These are phyloP conservation scores for Stephanodiscus triporus DNA, from an alignment of 108 stramenopile genomes.

Conservation along the genomic window DNA sequence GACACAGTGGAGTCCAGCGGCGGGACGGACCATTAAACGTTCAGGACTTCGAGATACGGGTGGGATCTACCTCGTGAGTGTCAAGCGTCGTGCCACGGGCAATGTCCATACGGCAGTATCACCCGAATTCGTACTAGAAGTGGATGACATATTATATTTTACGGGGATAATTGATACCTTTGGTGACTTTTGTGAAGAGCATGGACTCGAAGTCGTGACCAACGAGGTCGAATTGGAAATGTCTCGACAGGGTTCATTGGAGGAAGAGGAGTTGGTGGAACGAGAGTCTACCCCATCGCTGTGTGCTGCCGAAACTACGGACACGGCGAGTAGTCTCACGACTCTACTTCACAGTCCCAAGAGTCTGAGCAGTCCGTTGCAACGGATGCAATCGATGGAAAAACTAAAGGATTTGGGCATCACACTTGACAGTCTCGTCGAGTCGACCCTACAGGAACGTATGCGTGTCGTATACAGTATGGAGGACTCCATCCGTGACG, in stretches of 20 bases:
- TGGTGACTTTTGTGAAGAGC: slow-evolving; percentile 76
- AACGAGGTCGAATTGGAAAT: slow-evolving; percentile 48
- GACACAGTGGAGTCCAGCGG: slow-evolving; percentile 71
- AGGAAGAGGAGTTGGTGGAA: too few relatives aligned
- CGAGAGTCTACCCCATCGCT: not conserved
- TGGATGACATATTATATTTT: slow-evolving; percentile 77
- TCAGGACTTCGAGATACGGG: slow-evolving; percentile 72
- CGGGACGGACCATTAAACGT: slow-evolving; percentile 62
- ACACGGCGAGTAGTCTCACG: too few relatives aligned
- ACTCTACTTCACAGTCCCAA: too few relatives aligned
- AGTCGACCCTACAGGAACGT: slow-evolving; percentile 16
- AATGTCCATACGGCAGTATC: slow-evolving; percentile 78
- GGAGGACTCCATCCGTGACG: slow-evolving; percentile 24
- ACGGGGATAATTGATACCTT: slow-evolving; percentile 79
- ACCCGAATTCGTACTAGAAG: slow-evolving; percentile 77
- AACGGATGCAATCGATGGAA: not conserved
- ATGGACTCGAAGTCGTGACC: slow-evolving; percentile 74
- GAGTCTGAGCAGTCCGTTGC: too few relatives aligned
- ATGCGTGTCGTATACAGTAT: slow-evolving; percentile 26
- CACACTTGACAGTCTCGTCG: slow-evolving; percentile 17
- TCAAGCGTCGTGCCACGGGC: slow-evolving; percentile 76
- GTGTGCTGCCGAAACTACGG: not conserved
- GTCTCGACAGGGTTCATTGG: too few relatives aligned
- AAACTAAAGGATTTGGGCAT: not conserved
- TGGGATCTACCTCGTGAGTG: slow-evolving; percentile 74